A percentile compares a stretch with the other conserved stretches of the same genome.
Evolutionary conservation across 2,329 filamentous ascomycete species (phyloP).

Genomic region (Nemania abortiva): DNA sequence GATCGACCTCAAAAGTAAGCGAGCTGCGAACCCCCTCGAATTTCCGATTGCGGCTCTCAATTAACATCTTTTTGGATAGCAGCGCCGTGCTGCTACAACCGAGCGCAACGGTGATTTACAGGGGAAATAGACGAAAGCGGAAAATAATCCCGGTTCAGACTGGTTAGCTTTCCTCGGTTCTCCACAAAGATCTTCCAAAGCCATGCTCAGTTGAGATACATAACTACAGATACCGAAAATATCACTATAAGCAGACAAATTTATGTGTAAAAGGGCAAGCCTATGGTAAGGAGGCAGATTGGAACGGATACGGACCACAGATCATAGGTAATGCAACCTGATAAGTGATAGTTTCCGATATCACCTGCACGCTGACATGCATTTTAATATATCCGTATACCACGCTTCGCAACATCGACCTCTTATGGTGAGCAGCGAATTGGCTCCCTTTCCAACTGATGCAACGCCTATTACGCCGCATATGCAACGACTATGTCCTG

Average conservation of each 20-base stretch:
- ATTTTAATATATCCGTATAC: constrained; percentile 8
- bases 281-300: background rate
- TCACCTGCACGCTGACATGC: constrained; percentile 34
- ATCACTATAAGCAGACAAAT: background rate
- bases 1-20: constrained; percentile 32
- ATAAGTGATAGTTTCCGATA: constrained; percentile 16
- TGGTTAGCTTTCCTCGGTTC: background rate
- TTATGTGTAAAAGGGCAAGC: background rate
- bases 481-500: constrained; percentile 15
- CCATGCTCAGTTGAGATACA: background rate
- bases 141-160: constrained; percentile 12
- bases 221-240: background rate
- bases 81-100: constrained; percentile 13
- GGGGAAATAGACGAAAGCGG: constrained; percentile 9
- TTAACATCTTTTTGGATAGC: constrained; percentile 16
- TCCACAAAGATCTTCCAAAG: background rate
- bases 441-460: constrained; percentile 14
- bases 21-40: constrained; percentile 35
- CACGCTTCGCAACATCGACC: constrained; percentile 8
- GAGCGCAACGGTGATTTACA: constrained; percentile 5
- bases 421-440: constrained; percentile 10
- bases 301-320: too few species aligned
- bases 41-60: constrained; percentile 28
- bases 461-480: constrained; percentile 17
- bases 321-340: background rate